Conservation (phyloP, 345 rosid species). For the Rhizophora apiculata region DNA sequence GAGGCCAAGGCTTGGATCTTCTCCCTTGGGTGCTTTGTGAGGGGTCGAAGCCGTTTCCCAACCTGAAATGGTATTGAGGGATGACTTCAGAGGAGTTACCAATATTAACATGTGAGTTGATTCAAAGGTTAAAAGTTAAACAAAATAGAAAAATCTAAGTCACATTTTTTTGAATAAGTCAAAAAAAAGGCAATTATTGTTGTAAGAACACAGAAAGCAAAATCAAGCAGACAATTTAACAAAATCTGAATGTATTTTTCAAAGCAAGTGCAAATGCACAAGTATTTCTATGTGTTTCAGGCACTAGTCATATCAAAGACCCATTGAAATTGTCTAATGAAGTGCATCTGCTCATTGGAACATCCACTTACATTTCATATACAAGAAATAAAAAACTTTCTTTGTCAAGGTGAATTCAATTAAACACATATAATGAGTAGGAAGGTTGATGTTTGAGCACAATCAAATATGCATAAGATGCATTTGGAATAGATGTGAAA, state of each 20-base stretch:
- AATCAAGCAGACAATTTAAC: background rate
- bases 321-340: too few species aligned
- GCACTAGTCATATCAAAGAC: background rate
- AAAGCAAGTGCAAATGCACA: too few species aligned
- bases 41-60: slow-evolving; percentile 82
- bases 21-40: slow-evolving; percentile 73
- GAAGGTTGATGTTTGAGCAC: too few species aligned
- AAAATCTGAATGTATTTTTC: background rate
- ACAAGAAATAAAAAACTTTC: too few species aligned
- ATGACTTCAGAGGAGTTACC: background rate
- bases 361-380: too few species aligned
- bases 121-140: background rate
- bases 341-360: too few species aligned
- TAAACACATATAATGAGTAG: too few species aligned
- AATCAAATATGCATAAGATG: too few species aligned
- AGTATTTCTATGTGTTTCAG: background rate
- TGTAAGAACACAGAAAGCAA: background rate
- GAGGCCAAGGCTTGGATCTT: slow-evolving; percentile 54
- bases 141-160: too few species aligned
- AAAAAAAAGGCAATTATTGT: background rate
- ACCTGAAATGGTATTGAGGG: slow-evolving; percentile 46
- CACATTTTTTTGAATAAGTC: background rate
- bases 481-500: too few species aligned
- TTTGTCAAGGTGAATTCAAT: too few species aligned
- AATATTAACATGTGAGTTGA: background rate